Evolutionary conservation across 208 protist genomes (phyloP), one percentile per base, ranked within the genome.

Genomic region (Crithidia sp.): DNA sequence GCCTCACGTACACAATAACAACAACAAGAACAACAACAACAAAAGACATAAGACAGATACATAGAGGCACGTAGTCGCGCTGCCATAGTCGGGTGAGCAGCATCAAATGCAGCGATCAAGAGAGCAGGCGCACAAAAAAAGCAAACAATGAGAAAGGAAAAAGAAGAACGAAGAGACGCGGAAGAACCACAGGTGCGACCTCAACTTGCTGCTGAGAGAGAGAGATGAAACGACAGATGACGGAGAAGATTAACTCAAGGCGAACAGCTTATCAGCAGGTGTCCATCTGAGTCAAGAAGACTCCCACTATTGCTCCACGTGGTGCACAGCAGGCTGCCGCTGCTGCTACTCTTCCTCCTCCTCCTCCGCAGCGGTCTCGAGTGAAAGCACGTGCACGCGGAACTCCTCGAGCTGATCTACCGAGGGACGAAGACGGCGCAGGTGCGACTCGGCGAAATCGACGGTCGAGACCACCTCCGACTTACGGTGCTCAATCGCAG

Each of bases 301-400:
- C 28, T 28, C 1, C 28, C 28, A 28, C 1, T 28, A 28, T 28
- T 28, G 28, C 28, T 28, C 28, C 28, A 28, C 28, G 28, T 28
- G 28, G 28, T 28, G 28, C 28, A 28, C 28, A 28, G 28, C 28
- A 28, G 28, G 28, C 28, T 28, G 28, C 28, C 28, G 28, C 28
- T 28, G 28, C 28, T 28, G 28, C 28, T 28, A 28, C 28, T 28
- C 28, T 28, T 28, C 28, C 45, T 49, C 12, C 12, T 49, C 7
- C 9, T 14, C 12, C 45, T 49, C 45, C 12, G 12, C 9, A 6
- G 5, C 3, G 7, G 14, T 28, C 36, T 68, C 52, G 36, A 68
- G 41, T 0, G 64, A 68, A 4, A 68, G 37, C 5, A 68, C 64
- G 49, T 59, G 52, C 4, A 68, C 64, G 17, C 64, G 64, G n/a